phyloP scores from a whole-genome alignment of 2,329 filamentous ascomycete genomes.

The Aureobasidium sp. region DNA sequence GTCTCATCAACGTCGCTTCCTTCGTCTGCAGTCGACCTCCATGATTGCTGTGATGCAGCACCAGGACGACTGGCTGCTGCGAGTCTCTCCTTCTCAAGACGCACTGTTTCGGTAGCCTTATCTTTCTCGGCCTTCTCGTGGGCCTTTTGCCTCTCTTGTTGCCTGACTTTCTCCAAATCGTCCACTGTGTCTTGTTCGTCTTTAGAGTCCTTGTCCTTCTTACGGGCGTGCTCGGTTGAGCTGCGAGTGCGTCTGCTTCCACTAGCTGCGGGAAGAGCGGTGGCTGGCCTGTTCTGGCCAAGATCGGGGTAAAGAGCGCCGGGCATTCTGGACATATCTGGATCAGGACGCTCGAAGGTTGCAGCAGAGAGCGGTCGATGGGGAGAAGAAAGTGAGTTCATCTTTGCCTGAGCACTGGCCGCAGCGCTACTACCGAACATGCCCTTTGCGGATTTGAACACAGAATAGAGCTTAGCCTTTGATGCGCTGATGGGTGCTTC shows the following conservation, averaged over 20 bases:
- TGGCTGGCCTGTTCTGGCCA: neutral
- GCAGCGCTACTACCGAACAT: constrained; percentile 69
- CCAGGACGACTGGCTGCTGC: constrained; percentile 10
- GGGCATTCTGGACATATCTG: constrained; percentile 21
- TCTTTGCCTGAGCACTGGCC: constrained; percentile 48
- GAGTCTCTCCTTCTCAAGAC: constrained; percentile 27
- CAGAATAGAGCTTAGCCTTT: constrained; percentile 85
- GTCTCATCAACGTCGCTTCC: constrained; percentile 42
- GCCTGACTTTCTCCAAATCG: constrained; percentile 58
- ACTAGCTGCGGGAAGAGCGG: neutral
- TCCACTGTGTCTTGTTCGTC: constrained; percentile 54
- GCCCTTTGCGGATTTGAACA: constrained; percentile 78
- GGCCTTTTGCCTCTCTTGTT: constrained; percentile 63
- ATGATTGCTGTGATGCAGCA: constrained; percentile 14
- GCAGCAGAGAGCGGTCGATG: neutral
- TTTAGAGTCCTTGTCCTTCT: constrained; percentile 51
- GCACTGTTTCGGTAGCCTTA: constrained; percentile 29
- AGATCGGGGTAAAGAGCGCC: constrained; percentile 24
- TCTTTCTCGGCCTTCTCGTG: constrained; percentile 42
- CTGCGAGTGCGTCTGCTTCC: constrained; percentile 45
- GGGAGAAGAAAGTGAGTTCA: constrained; percentile 37
- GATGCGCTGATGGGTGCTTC: constrained; percentile 85
- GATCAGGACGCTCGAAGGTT: neutral
- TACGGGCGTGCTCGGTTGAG: constrained; percentile 54
- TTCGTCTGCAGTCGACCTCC: constrained; percentile 25